Conservation (phyloP, 2,329 filamentous ascomycete species). For the Huntiella savannae region DNA sequence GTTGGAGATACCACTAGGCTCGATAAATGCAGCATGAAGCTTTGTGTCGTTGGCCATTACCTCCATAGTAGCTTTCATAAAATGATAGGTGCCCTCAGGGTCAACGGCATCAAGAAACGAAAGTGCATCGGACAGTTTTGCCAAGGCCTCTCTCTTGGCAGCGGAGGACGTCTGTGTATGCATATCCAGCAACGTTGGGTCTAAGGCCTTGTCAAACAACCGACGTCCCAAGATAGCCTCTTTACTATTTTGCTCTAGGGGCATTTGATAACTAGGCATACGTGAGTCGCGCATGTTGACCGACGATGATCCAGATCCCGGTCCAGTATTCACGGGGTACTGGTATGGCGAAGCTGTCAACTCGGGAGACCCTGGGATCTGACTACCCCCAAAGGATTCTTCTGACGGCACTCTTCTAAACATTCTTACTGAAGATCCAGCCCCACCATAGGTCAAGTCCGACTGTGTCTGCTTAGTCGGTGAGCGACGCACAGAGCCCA, state of each 20-base stretch:
- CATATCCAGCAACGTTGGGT: conserved; percentile 66
- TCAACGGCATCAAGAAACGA: conserved; percentile 68
- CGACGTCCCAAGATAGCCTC: conserved; percentile 68
- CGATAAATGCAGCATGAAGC: conserved; percentile 32
- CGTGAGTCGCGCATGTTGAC: conserved; percentile 40
- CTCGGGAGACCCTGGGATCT: conserved; percentile 18
- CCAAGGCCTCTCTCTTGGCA: conserved; percentile 64
- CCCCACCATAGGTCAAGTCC: conserved; percentile 86
- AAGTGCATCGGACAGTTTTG: conserved; percentile 69
- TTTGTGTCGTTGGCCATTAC: conserved; percentile 51
- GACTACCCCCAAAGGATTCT: conserved; percentile 23
- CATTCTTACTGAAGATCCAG: conserved; percentile 74
- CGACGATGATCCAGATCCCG: conserved; percentile 4
- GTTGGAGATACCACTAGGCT: conserved; percentile 13
- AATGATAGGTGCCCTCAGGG: conserved; percentile 73
- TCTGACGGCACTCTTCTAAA: conserved; percentile 75
- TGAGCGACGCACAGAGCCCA: conserved; percentile 9
- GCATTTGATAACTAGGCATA: conserved; percentile 26
- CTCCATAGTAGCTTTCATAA: conserved; percentile 62
- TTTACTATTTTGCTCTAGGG: conserved; percentile 46
- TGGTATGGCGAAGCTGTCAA: background rate
- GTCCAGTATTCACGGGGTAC: conserved; percentile 16
- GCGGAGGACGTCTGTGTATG: conserved; percentile 55
- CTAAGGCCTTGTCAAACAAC: conserved; percentile 63
- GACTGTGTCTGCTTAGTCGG: conserved; percentile 46